Percentiles rank a stretch among this genome's conserved stretches.
These are phyloP conservation scores for Cercophora newfieldiana DNA, from an alignment of 495 filamentous ascomycete species.

Conservation along the genomic window DNA sequence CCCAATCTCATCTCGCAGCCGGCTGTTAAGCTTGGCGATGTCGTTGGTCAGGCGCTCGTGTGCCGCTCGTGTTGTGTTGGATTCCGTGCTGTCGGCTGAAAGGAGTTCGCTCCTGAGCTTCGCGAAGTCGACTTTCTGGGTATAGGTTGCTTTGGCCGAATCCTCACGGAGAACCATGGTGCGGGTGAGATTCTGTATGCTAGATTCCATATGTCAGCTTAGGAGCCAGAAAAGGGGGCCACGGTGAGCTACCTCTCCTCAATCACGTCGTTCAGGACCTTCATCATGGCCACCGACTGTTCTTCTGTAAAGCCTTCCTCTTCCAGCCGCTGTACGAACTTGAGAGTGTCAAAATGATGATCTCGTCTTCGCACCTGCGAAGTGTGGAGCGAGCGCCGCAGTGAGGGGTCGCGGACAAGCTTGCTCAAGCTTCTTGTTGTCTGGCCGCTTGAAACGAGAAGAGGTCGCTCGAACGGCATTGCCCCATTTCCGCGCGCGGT, in stretches of 20 bases:
- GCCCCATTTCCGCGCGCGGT: background rate
- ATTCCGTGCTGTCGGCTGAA: slow-evolving; percentile 85
- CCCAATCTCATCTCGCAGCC: slow-evolving; percentile 89
- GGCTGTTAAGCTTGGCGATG: slow-evolving; percentile 83
- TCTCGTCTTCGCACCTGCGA: slow-evolving; percentile 63
- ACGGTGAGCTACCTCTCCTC: slow-evolving; percentile 68
- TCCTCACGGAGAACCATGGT: slow-evolving; percentile 99
- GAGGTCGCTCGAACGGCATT: background rate
- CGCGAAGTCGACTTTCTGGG: slow-evolving; percentile 99
- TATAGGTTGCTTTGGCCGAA: slow-evolving; percentile 84
- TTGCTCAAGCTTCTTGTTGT: background rate
- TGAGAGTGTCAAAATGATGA: slow-evolving; percentile 98
- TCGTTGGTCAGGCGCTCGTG: slow-evolving; percentile 95
- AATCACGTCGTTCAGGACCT: slow-evolving; percentile 93
- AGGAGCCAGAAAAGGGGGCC: background rate
- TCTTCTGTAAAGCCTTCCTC: slow-evolving; percentile 94
- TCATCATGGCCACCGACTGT: slow-evolving; percentile 96
- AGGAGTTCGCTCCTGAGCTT: slow-evolving; percentile 94
- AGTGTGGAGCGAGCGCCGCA: slow-evolving; percentile 66
- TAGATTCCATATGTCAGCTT: slow-evolving; percentile 27
- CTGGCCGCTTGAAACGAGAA: background rate
- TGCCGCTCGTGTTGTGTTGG: slow-evolving; percentile 79
- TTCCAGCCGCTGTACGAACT: slow-evolving; percentile 89
- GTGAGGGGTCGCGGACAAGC: slow-evolving; percentile 27
- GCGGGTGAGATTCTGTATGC: slow-evolving; percentile 94